Conservation (phyloP, 306 rosid genomes). For the Prunus mume region DNA sequence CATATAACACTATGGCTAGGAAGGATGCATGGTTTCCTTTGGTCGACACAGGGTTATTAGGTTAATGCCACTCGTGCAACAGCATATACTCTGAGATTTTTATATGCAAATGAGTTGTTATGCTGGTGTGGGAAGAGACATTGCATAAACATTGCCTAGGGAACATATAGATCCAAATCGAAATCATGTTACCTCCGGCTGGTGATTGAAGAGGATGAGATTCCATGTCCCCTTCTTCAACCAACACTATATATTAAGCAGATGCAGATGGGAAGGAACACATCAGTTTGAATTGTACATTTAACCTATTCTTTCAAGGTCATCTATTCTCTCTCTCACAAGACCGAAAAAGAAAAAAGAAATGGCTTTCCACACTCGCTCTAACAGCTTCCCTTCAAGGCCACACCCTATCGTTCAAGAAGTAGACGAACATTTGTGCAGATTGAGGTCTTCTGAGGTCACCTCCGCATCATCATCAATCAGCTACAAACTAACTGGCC, state of each 20-base stretch:
- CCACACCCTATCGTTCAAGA: constrained; percentile 28
- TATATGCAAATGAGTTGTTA: constrained; percentile 15
- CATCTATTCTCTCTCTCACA: not conserved
- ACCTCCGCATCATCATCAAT: constrained; percentile 18
- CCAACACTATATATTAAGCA: not conserved
- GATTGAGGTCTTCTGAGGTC: constrained; percentile 17
- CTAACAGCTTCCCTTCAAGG: constrained; percentile 35
- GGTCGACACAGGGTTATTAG: no score
- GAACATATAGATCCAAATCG: constrained; percentile 21
- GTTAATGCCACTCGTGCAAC: not conserved
- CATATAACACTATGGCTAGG: no score
- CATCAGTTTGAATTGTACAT: constrained; percentile 12
- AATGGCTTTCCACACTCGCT: constrained; percentile 21
- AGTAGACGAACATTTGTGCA: constrained; percentile 14
- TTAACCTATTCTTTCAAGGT: not conserved
- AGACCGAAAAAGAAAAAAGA: not conserved
- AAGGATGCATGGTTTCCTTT: no score
- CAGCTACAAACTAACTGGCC: constrained; percentile 13
- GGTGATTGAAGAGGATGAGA: constrained; percentile 19
- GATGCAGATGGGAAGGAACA: not conserved
- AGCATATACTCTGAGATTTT: not conserved
- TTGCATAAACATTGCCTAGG: constrained; percentile 12
- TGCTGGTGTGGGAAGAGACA: constrained; percentile 25
- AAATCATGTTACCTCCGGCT: constrained; percentile 14
- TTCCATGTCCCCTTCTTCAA: constrained; percentile 27